These are phyloP conservation scores for Starmerella gropengiesseri DNA, from an alignment of 805 yeast species.

Conservation along the genomic window DNA sequence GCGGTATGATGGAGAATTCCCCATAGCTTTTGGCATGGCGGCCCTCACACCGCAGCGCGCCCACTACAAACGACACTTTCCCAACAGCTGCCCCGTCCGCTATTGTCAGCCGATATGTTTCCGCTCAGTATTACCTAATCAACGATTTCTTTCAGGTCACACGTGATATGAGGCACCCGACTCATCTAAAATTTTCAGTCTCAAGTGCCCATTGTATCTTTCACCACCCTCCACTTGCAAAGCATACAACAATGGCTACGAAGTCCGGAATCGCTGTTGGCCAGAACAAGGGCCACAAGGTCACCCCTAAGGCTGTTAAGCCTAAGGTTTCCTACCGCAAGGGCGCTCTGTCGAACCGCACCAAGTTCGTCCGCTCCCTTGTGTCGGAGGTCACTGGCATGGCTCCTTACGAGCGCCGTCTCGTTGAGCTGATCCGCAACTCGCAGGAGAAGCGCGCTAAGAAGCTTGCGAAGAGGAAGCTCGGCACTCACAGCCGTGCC, in stretches of 20 bases:
- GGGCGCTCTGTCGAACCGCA: conserved; percentile 93
- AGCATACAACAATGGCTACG: conserved; percentile 20
- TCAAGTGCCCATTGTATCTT: conserved; percentile 3
- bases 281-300: conserved; percentile 98
- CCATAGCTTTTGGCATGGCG: too few relatives aligned
- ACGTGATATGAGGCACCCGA: conserved; percentile 10
- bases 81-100: too few relatives aligned
- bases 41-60: too few relatives aligned
- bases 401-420: conserved; percentile 99
- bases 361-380: conserved; percentile 86
- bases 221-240: conserved; percentile 5
- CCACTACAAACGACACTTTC: too few relatives aligned
- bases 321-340: conserved; percentile 91
- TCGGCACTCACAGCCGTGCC: conserved; percentile 99
- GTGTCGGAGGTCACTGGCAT: conserved; percentile 97
- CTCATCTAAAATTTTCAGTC: conserved; percentile 20
- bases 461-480: conserved; percentile 98
- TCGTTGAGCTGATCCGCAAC: conserved; percentile 98
- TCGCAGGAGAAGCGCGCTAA: conserved; percentile 99
- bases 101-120: too few relatives aligned
- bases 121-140: too few relatives aligned
- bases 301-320: conserved; percentile 70
- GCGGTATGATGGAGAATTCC: too few relatives aligned
- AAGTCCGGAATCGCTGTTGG: conserved; percentile 86
- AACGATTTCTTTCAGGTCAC: too few relatives aligned